phyloP scores from a whole-genome alignment of 805 yeast species.

The Yarrowia alimentaria region DNA sequence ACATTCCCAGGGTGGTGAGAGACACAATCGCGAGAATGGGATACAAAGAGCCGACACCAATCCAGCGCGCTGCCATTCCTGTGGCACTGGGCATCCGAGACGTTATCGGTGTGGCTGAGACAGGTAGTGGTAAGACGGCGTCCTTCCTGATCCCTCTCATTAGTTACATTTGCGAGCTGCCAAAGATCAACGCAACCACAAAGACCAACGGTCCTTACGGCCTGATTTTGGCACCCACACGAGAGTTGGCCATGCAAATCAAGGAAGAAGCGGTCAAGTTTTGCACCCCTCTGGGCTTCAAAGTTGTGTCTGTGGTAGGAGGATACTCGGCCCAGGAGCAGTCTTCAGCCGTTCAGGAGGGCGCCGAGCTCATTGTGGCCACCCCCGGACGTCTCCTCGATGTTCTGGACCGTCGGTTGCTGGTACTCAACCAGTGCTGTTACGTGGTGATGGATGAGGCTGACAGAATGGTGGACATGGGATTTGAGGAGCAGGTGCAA shows the following conservation, averaged over 20 bases:
- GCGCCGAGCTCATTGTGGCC: slow-evolving; percentile 80
- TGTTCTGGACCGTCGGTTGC: slow-evolving; percentile 63
- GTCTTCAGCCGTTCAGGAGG: slow-evolving; percentile 53
- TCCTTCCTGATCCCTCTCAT: slow-evolving; percentile 76
- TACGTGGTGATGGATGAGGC: slow-evolving; percentile 88
- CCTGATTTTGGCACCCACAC: slow-evolving; percentile 81
- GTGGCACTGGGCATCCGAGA: slow-evolving; percentile 59
- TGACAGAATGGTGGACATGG: slow-evolving; percentile 93
- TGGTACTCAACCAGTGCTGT: slow-evolving; percentile 59
- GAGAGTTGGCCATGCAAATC: slow-evolving; percentile 90
- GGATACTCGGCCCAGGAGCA: slow-evolving; percentile 85
- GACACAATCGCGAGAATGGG: slow-evolving; percentile 39
- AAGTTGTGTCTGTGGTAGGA: slow-evolving; percentile 71
- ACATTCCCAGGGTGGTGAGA: slow-evolving; percentile 47
- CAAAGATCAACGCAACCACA: slow-evolving; percentile 48
- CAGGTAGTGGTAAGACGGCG: slow-evolving; percentile 94
- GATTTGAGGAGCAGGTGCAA: slow-evolving; percentile 79
- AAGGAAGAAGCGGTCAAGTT: slow-evolving; percentile 62
- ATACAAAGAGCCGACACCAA: slow-evolving; percentile 76
- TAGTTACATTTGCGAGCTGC: slow-evolving; percentile 50
- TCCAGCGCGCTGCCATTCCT: slow-evolving; percentile 87
- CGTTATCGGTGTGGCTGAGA: slow-evolving; percentile 86
- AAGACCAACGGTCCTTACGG: slow-evolving; percentile 67
- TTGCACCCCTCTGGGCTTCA: slow-evolving; percentile 41
- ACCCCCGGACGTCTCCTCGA: slow-evolving; percentile 93